Evolutionary conservation across 2,329 filamentous ascomycete genomes (phyloP), one percentile per base, ranked within the genome.

Genomic region (Emergomyces pasteurianus): DNA sequence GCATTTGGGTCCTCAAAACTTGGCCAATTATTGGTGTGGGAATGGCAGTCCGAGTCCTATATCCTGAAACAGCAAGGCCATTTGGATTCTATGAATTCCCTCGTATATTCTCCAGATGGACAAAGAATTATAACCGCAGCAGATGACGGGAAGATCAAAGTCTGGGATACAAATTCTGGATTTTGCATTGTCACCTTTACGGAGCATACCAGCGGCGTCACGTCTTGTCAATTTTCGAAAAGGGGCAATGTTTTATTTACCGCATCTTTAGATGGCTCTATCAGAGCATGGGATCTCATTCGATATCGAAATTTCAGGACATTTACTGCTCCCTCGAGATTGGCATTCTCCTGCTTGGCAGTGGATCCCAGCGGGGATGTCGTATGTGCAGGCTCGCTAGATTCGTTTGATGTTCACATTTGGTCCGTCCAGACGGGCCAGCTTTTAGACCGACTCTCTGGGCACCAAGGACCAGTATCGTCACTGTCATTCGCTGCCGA

Each of bases 41-140:
- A 99, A 73, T 99, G 95, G 92, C 92, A 97, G 72, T 99, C 94
- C 0, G 95, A 99, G 74, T 97, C 92, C 6, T 99, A 99, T 74
- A 95, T 99, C 62, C 79, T 99, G 55, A 99, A 99, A 76, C 94
- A 99, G 71, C 94, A 97, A 74, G 94, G 92, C 0, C 94, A 99
- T 75, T 92, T 96, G 65, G 94, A 99, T 72, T 88, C 90, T 1
- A 92, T 97, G 84, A 97, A 97, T 74, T 84, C 91, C 0, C 80
- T 99, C 3, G 87, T 89, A 9, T 99, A 97, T 75, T 92, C 94
- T 5, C 92, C 94, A 0, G 92, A 96, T 69, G 92, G 94, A 4
- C 90, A 95, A 70, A 86, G 89, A 46, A 90, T 99, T 64, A 87
- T 99, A 62, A 99, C 94, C 0, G 88, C 90, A 1, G 89, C 94